Conservation (phyloP, 1,284 basidiomycete species). For the Cutaneotrichosporon sp. region DNA sequence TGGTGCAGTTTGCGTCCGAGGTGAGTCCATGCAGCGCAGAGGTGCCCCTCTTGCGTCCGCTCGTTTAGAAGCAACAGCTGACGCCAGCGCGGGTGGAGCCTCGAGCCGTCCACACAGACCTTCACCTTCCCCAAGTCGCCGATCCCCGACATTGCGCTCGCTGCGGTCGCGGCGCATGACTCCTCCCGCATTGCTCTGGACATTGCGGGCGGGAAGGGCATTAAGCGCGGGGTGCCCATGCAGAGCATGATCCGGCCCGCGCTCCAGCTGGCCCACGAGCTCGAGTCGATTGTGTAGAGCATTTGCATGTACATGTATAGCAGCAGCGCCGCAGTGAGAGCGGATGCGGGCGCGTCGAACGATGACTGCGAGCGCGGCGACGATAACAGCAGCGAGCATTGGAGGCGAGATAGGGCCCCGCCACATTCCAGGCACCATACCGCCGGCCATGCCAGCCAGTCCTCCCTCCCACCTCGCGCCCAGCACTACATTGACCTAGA, state of each 20-base stretch:
- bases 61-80: conserved; percentile 9
- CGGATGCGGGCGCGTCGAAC: no score
- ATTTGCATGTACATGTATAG: conserved; percentile 28
- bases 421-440: conserved; percentile 1
- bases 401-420: no score
- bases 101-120: conserved; percentile 46
- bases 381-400: no score
- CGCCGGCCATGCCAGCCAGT: not conserved
- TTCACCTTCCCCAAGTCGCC: conserved; percentile 37
- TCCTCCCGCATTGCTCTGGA: conserved; percentile 27
- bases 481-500: no score
- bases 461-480: not conserved
- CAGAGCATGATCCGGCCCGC: conserved; percentile 50
- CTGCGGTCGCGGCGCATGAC: conserved; percentile 25
- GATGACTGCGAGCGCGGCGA: no score
- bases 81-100: conserved; percentile 47
- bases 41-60: not conserved
- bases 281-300: conserved; percentile 53
- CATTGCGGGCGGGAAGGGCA: conserved; percentile 34
- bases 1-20: conserved; percentile 43
- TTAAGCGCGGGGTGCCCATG: conserved; percentile 44
- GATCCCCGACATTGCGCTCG: conserved; percentile 31
- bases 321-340: no score
- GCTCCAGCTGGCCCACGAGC: conserved; percentile 49
- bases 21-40: conserved; percentile 24